Conservation (phyloP, 2,329 filamentous ascomycete species). For the Aspergillus sp. region DNA sequence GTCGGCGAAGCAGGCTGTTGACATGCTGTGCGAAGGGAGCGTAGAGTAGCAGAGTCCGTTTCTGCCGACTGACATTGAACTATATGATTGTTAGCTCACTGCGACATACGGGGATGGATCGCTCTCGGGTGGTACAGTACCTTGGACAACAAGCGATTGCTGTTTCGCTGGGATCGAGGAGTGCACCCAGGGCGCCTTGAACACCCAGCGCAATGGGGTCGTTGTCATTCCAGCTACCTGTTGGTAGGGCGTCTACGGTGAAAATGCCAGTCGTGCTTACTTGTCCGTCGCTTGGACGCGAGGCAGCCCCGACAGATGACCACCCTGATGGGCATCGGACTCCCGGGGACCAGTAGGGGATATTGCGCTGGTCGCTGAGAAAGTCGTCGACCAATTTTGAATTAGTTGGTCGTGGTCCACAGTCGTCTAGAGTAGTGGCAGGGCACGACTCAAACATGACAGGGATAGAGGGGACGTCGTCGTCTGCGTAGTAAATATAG, state of each 20-base stretch:
- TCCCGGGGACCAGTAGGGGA: conserved; percentile 6
- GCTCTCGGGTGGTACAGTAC: neutral
- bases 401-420: conserved; percentile 2
- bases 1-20: conserved; percentile 1
- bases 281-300: neutral
- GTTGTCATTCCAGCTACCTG: neutral
- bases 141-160: conserved; percentile 11
- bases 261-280: conserved; percentile 1
- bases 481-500: neutral
- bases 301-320: conserved; percentile 1
- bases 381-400: neutral
- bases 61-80: conserved; percentile 2
- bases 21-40: neutral
- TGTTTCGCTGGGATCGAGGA: conserved; percentile 6
- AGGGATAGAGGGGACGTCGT: neutral
- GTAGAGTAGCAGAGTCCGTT: conserved; percentile 4
- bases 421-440: neutral
- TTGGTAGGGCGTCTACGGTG: neutral
- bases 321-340: conserved; percentile 6
- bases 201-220: neutral
- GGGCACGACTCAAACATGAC: neutral
- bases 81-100: neutral
- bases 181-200: neutral
- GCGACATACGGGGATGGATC: neutral
- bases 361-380: neutral